Evolutionary conservation across 306 rosid genomes (phyloP), one percentile per base, ranked within the genome.

Genomic region (Acacia confusa): DNA sequence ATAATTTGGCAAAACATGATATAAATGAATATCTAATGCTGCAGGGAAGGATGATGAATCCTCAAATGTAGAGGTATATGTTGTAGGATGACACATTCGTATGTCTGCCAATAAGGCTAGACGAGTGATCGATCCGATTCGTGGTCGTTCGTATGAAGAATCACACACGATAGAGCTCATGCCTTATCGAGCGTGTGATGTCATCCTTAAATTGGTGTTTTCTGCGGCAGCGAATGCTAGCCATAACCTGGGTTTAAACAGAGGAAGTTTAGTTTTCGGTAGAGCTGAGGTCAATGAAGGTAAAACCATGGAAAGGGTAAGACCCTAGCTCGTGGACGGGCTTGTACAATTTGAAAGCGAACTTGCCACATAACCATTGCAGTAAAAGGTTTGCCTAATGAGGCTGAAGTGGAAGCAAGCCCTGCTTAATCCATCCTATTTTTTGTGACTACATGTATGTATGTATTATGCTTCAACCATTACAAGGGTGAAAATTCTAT

Each of bases 181-280:
- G 61, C 61, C 61, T 20, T 55, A 55, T 55, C 61, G 61, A 55
- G 61, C 61, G n/a, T 55, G 61, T 11, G 82, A 82, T 71, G 2
- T 87, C 68, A 76, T 90, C 79, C 78, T 89, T 2, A 81, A 85
- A 74, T 85, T 89, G 72, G 86, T 89, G 53, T 76, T 81, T 77
- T 89, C 90, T 6, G 89, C 89, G 44, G 89, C 85, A 55, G 86
- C 92, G 45, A 89, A 87, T 82, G 90, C 89, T 15, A 77, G 74
- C 78, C 32, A 89, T 55, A 89, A 89, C 78, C 19, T 89, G 83
- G 90, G 92, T 81, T 77, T 89, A 67, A 83, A 69, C 81, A 79
- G 85, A 69, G 82, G 84, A 72, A 87, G 82, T 83, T 83, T 89
- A 53, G 4, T 86, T n/a, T 77, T 89, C 45, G 85, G 92, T 32